These are phyloP conservation scores for Hordeum pubiflorum DNA, from an alignment of 202 grass and related monocot genomes.

Conservation along the genomic window DNA sequence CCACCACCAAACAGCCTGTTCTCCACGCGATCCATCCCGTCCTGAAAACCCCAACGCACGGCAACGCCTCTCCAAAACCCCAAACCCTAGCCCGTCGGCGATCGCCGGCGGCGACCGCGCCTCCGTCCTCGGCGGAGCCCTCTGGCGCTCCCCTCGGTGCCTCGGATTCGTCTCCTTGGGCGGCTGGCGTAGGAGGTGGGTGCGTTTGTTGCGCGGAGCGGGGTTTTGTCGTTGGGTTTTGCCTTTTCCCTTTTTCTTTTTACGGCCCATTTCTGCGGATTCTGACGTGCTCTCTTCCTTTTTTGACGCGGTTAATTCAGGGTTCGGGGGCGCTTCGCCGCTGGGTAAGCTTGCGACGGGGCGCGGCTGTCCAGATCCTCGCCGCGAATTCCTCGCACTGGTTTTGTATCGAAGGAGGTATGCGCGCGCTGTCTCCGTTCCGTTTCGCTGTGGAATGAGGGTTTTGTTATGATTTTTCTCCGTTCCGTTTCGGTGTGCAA, in stretches of 20 bases:
- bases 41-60: not conserved
- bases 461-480: not conserved
- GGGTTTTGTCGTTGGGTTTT: not conserved
- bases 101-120: not conserved
- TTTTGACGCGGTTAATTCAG: not conserved
- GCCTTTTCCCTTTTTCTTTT: not conserved
- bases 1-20: not conserved
- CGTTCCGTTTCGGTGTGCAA: not conserved
- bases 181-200: not conserved
- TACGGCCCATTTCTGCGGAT: not conserved
- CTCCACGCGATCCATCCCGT: not conserved
- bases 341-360: not conserved
- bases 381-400: not conserved
- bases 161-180: not conserved
- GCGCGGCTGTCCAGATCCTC: not conserved
- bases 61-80: not conserved
- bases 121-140: not conserved
- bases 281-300: conserved; percentile 9
- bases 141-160: not conserved
- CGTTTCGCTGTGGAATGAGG: not conserved
- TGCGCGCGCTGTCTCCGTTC: not conserved
- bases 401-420: not conserved
- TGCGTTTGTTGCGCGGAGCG: not conserved
- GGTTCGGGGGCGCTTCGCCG: not conserved
- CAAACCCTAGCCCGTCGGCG: not conserved